Conservation (phyloP, 2,329 filamentous ascomycete genomes). For the Colletotrichum cereale region DNA sequence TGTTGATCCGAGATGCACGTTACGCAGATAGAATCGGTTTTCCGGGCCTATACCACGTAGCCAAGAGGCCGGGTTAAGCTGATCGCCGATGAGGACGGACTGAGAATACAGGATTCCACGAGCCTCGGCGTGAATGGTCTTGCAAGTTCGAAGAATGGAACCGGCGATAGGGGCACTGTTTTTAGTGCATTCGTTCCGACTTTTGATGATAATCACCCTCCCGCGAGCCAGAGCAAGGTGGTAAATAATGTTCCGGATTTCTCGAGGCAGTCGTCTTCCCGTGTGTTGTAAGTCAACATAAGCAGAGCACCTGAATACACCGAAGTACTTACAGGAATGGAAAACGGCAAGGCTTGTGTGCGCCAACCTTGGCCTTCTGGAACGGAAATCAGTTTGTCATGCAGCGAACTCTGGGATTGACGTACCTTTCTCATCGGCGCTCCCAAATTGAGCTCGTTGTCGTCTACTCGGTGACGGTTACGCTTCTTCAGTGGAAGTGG, state of each 20-base stretch:
- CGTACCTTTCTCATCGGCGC: background rate
- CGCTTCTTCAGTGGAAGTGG: background rate
- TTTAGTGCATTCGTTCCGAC: background rate
- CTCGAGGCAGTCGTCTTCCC: background rate
- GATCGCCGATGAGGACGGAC: background rate
- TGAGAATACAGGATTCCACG: background rate
- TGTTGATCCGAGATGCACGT: background rate
- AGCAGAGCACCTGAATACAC: too few relatives aligned
- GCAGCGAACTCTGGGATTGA: accelerated
- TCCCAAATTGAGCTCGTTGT: too few relatives aligned
- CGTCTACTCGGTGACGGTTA: background rate
- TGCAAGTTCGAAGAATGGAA: background rate
- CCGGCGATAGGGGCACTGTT: background rate
- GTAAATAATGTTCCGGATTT: constrained; percentile 1
- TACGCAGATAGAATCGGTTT: background rate
- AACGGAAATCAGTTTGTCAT: background rate
- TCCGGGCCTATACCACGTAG: background rate
- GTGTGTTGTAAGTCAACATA: background rate
- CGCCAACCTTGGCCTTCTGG: background rate
- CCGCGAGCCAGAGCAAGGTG: background rate
- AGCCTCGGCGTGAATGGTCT: background rate
- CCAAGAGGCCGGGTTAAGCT: background rate
- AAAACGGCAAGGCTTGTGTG: background rate
- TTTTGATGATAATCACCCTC: accelerated
- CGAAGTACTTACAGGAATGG: background rate